phyloP scores from a whole-genome alignment of 768 basidiomycete genomes.

The Suillus tomentosus region DNA sequence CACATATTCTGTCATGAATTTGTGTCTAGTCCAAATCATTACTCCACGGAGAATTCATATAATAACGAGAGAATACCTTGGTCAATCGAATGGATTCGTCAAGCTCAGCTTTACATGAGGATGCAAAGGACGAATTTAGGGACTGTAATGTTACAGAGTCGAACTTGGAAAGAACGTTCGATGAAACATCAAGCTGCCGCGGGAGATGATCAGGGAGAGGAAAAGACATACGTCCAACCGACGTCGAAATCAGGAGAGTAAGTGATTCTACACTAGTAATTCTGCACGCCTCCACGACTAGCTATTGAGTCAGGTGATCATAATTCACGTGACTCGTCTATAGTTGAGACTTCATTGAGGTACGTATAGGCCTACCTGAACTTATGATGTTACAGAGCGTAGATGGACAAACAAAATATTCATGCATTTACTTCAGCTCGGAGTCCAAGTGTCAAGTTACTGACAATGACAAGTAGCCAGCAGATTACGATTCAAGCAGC shows the following conservation, averaged over 20 bases:
- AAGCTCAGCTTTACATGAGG: constrained; percentile 72
- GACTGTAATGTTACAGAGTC: constrained; percentile 60
- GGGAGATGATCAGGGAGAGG: constrained; percentile 72
- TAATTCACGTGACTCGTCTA: not conserved
- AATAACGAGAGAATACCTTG: constrained; percentile 50
- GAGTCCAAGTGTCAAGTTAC: too few relatives aligned
- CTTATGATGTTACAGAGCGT: too few relatives aligned
- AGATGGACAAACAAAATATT: too few relatives aligned
- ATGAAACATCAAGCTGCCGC: constrained; percentile 71
- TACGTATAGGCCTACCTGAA: too few relatives aligned
- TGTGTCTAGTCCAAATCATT: constrained; percentile 46
- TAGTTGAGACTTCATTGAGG: too few relatives aligned
- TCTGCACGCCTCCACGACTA: not conserved
- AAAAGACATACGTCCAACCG: constrained; percentile 60
- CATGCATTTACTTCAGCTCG: too few relatives aligned
- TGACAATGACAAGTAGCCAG: too few relatives aligned
- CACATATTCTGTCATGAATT: constrained; percentile 73
- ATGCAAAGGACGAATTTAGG: constrained; percentile 59
- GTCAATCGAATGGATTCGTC: constrained; percentile 70
- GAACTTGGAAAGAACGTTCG: constrained; percentile 68
- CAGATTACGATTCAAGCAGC: not conserved
- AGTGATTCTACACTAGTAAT: not conserved
- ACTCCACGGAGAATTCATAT: constrained; percentile 12
- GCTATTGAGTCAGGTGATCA: not conserved
- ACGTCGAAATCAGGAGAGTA: not conserved